Conservation (phyloP, 2,329 filamentous ascomycete genomes). For the Boeremia exigua region DNA sequence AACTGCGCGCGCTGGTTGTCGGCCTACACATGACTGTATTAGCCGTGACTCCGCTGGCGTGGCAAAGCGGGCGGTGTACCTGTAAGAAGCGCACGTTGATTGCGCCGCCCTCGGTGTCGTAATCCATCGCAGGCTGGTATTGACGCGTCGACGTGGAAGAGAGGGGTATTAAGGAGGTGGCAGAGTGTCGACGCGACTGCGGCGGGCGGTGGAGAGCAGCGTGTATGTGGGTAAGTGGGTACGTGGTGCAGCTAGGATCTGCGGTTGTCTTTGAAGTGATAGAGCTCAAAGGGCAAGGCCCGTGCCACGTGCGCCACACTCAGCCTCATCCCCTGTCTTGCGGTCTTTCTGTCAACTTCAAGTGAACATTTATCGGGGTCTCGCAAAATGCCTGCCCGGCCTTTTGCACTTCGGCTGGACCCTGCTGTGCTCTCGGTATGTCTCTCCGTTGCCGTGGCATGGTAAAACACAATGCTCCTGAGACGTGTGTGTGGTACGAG, state of each 20-base stretch:
- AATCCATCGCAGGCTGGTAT: conserved; percentile 53
- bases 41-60: conserved; percentile 18
- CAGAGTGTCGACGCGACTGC: conserved; percentile 27
- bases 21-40: conserved; percentile 61
- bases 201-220: conserved; percentile 20
- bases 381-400: background rate
- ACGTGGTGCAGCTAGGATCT: conserved; percentile 8
- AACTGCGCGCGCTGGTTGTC: conserved; percentile 86
- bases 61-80: conserved; percentile 38
- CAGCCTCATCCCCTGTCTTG: conserved; percentile 1
- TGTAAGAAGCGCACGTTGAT: conserved; percentile 49
- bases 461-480: background rate
- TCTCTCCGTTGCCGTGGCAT: background rate
- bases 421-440: background rate
- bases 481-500: conserved; percentile 6
- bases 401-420: background rate
- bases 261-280: conserved; percentile 31
- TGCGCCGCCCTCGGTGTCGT: conserved; percentile 55
- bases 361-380: too few relatives aligned
- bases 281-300: conserved; percentile 12
- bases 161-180: conserved; percentile 11
- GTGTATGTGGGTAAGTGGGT: conserved; percentile 26
- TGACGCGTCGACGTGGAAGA: conserved; percentile 19
- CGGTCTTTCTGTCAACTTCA: background rate
- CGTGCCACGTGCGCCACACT: conserved; percentile 19